Evolutionary conservation across 2,329 filamentous ascomycete species (phyloP), one percentile per base, ranked within the genome.

Genomic region (Neonectria ditissima): DNA sequence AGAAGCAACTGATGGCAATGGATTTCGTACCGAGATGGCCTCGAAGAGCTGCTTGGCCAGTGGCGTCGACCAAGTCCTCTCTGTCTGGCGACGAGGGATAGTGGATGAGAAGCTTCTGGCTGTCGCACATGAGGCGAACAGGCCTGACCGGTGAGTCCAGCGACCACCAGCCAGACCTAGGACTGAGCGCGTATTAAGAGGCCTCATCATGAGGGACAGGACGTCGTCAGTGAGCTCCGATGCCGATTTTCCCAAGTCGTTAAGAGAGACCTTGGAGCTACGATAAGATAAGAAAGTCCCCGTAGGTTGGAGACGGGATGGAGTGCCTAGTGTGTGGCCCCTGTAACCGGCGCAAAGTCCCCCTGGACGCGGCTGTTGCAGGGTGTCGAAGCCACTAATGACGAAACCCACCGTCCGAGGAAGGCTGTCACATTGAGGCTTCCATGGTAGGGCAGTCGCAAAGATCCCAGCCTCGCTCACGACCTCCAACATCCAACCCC

Each of bases 41-140:
- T 94, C 90, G 59, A 91, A 91, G 53, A 98, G 86, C 70, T 92
- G 91, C 77, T 96, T 95, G 8, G 95, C 94, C 65, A 99, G 81
- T 14, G 95, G 94, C 3, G 95, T 99, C 2, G 94, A 97, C 94
- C 94, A 97, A 82, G 92, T 82, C 66, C 91, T 85, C 59, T 82
- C 80, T 7, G 79, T 52, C 39, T 66, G 72, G 41, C 64, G 63
- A 30, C 58, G 69, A 32, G 54, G 50, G 18, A 60, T 30, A 7
- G 65, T 73, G 13, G 62, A 68, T 53, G 75, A 74, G 67, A 79
- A 76, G 63, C 62, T 70, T 28, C 74, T 65, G 30, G 53, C 52
- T 54, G 62, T 54, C 26, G 51, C 59, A 54, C 32, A 62, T 59
- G 63, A 48, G 48, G 37, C 55, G 45, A 65, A 55, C 18, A 62